Evolutionary conservation across 192 early-diverging fungal species (phyloP).

Genomic region (Backusella westeae): DNA sequence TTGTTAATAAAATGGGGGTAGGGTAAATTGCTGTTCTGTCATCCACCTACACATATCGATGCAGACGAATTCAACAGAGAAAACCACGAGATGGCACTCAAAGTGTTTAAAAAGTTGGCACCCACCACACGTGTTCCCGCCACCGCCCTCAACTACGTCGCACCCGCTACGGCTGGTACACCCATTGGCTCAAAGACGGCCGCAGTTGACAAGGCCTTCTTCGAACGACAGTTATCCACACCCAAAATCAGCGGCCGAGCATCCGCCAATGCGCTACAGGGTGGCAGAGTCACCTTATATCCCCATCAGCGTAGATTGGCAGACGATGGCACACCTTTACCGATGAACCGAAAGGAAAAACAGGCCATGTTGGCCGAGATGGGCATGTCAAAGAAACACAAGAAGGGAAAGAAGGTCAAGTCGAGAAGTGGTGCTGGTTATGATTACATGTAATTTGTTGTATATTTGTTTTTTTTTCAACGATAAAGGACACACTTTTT

Average conservation of each 20-base stretch:
- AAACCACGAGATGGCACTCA: conserved; percentile 66
- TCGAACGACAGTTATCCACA: conserved; percentile 31
- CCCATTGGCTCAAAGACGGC: conserved; percentile 45
- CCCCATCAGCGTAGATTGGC: conserved; percentile 53
- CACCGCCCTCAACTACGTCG: conserved; percentile 52
- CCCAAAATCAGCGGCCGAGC: conserved; percentile 37
- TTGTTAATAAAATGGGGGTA: conserved; percentile 15
- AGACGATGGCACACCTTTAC: conserved; percentile 45
- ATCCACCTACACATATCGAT: conserved; percentile 66
- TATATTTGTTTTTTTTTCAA: background rate
- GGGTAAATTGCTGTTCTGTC: conserved; percentile 91
- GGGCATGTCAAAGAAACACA: conserved; percentile 56
- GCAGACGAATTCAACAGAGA: conserved; percentile 81
- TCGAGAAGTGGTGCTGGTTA: conserved; percentile 63
- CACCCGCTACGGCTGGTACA: conserved; percentile 41
- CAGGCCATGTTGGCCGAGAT: conserved; percentile 23
- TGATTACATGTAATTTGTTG: conserved; percentile 31
- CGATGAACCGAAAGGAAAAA: conserved; percentile 27
- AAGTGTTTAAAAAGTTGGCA: conserved; percentile 48
- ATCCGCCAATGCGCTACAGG: conserved; percentile 29
- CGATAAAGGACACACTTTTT: background rate
- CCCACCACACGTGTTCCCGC: conserved; percentile 56
- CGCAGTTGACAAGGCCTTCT: conserved; percentile 54
- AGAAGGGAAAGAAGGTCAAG: conserved; percentile 82
- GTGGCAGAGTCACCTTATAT: conserved; percentile 58